Evolutionary conservation across 176 grass and related monocot species (phyloP), one percentile per base, ranked within the genome.

Genomic region (Stipa capillata): DNA sequence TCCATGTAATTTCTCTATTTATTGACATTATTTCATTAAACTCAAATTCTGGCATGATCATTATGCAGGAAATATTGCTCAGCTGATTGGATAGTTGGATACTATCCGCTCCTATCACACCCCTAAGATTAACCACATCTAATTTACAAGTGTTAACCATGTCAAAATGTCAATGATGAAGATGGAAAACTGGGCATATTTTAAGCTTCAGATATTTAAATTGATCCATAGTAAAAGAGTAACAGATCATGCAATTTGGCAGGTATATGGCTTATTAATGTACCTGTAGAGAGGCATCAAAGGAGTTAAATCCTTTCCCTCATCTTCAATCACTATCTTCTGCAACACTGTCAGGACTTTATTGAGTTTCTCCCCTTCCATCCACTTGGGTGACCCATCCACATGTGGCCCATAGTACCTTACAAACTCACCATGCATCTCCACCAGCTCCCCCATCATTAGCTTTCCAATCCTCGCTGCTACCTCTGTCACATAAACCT

Each of bases 241-340:
- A 15, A 53, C 14, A 72, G 32, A 27, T 27, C 4, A 42, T 24
- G 31, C 39, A 42, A 63, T 84, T 23, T 6, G 11, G 69, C 6
- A 81, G 37, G 70, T 8, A 50, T 16, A n/a, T 20, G 23, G 28
- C 31, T 43, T 34, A 70, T 67, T 34, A 81, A 52, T 35, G 7
- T 57, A 98, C 95, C 89, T 92, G 87, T 98, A 98, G 18, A 92
- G 83, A 47, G 84, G 87, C 89, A 97, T 86, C 77, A 88, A 94
- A 69, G 79, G 49, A 59, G 72, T 33, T 18, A 83, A 52, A 64
- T 89, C 83, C 8, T 82, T 81, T 31, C 49, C 67, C 25, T 77
- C 76, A 9, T 86, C 74, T 87, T 83, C 82, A 69, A 81, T 47
- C 27, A 78, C 56, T 62, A 65, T 29, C 51, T 78, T 91, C 61